A percentile compares a stretch with the other conserved stretches of the same genome.
Conservation (phyloP, 2,329 filamentous ascomycete genomes). For the Monosporascus sp. region DNA sequence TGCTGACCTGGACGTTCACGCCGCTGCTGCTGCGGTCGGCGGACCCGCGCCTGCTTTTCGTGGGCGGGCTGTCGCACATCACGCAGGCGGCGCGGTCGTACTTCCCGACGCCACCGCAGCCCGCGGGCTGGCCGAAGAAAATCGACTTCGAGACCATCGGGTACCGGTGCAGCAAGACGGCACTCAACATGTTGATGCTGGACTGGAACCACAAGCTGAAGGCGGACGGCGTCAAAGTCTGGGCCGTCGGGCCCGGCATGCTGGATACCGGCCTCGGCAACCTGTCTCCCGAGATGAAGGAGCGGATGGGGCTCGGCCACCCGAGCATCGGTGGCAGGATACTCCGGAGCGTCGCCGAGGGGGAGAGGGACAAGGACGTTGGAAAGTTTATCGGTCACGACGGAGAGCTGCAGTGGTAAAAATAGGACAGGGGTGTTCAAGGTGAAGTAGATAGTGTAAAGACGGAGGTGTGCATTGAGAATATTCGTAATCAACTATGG, state of each 20-base stretch:
- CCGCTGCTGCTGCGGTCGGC: slow-evolving; percentile 40
- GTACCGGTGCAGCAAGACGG: slow-evolving; percentile 37
- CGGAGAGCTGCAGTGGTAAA: no score
- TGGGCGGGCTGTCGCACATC: slow-evolving; percentile 39
- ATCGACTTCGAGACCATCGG: slow-evolving; percentile 10
- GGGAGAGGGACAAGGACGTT: no score
- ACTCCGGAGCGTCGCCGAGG: no score
- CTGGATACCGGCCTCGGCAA: slow-evolving; percentile 39
- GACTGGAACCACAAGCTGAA: slow-evolving; percentile 36
- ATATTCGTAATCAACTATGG: no score
- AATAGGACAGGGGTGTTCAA: no score
- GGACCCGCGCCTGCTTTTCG: slow-evolving; percentile 42
- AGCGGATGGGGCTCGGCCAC: no score
- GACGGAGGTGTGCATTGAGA: no score
- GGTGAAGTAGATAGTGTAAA: no score
- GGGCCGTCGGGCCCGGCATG: slow-evolving; percentile 40
- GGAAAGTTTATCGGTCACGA: no score
- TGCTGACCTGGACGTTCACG: slow-evolving; percentile 32
- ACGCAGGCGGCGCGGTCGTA: slow-evolving; percentile 21
- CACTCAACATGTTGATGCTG: slow-evolving; percentile 43
- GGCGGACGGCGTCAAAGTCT: slow-evolving; percentile 46
- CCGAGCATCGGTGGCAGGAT: no score
- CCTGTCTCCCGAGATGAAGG: no score
- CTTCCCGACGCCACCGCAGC: slow-evolving; percentile 18
- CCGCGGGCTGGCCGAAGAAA: slow-evolving; percentile 36